Conservation (phyloP, 306 rosid genomes). For the Cercis canadensis region DNA sequence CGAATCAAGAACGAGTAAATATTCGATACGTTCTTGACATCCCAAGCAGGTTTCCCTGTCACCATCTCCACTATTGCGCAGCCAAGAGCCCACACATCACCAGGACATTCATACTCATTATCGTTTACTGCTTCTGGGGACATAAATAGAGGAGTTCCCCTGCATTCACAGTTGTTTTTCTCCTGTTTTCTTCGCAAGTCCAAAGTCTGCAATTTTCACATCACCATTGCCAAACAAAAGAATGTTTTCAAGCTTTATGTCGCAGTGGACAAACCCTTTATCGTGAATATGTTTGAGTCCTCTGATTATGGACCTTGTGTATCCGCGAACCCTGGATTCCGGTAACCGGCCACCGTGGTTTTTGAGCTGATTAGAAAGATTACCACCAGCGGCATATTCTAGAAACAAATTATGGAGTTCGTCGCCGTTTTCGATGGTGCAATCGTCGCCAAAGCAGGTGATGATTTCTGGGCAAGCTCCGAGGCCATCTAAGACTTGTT, state of each 20-base stretch:
- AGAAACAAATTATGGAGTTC: slow-evolving; percentile 62
- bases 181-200: slow-evolving; percentile 62
- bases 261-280: slow-evolving; percentile 90
- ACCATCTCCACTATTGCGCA: slow-evolving; percentile 84
- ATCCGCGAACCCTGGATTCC: slow-evolving; percentile 48
- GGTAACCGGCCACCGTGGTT: slow-evolving; percentile 58
- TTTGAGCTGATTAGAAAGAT: slow-evolving; percentile 58
- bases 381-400: slow-evolving; percentile 79
- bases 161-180: slow-evolving; percentile 45
- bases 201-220: slow-evolving; percentile 84
- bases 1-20: slow-evolving; percentile 59
- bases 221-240: slow-evolving; percentile 63
- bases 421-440: slow-evolving; percentile 58
- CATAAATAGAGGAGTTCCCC: slow-evolving; percentile 90
- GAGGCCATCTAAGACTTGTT: slow-evolving; percentile 52
- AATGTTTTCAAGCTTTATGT: slow-evolving; percentile 79
- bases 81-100: slow-evolving; percentile 84
- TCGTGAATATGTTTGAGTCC: slow-evolving; percentile 70
- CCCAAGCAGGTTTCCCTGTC: slow-evolving; percentile 80
- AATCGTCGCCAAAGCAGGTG: slow-evolving; percentile 59
- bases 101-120: slow-evolving; percentile 59
- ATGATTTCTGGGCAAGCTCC: slow-evolving; percentile 61
- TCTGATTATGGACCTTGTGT: slow-evolving; percentile 52
- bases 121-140: slow-evolving; percentile 83
- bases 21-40: slow-evolving; percentile 29